Base-by-base conservation (phyloP, 345 rosid genomes). In the Balakata baccata region DNA sequence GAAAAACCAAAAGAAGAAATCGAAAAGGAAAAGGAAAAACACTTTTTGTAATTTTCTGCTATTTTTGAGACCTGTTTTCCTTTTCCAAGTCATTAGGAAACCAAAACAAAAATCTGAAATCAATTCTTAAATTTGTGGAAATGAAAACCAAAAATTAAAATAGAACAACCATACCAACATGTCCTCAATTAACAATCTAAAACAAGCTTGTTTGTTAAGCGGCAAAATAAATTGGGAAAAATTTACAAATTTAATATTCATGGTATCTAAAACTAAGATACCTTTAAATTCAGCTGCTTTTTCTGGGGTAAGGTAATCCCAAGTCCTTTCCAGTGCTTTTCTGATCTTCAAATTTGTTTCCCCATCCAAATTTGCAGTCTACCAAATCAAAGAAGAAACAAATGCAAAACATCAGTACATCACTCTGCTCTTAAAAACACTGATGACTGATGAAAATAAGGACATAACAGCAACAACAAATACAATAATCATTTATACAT, bases 351-450 rank as follows among this genome's bases (percentile, higher is more conserved):
- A 85, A 86, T 96, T 96, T 74, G 99, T 96, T 88, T 96, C 99
- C 34, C 99, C 99, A 66, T 96, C 99, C 79, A 96, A 89, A 79
- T 96, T 96, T 81, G 99, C 92, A 72, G 99, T 93, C 99, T 96
- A 81, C 22, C 84, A 79, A 73, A 56, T 10, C 47, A 43, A 10
- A 43, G 7, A 43, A 43, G 47, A 43, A 43, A 43, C 72, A 76
- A 41, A 20, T 51, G 17, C 17, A 61, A 29, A 57, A 50, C 58
- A 77, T 34, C 20, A 72, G 73, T 14, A 61, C 7, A 22, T 22
- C 59, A 71, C 6, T 61, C 41, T 13, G 47, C 52, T 53, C 45
- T 41, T 14, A 54, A 60, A 58, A 45, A 64, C 58, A 68, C 64
- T 45, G 39, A 77, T 3, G 49, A 68, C 64, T 45, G 39, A 77